Percentiles rank a stretch among this genome's conserved stretches.
These are phyloP conservation scores for Sungouiella thailandica DNA, from an alignment of 805 yeast genomes.

Conservation along the genomic window DNA sequence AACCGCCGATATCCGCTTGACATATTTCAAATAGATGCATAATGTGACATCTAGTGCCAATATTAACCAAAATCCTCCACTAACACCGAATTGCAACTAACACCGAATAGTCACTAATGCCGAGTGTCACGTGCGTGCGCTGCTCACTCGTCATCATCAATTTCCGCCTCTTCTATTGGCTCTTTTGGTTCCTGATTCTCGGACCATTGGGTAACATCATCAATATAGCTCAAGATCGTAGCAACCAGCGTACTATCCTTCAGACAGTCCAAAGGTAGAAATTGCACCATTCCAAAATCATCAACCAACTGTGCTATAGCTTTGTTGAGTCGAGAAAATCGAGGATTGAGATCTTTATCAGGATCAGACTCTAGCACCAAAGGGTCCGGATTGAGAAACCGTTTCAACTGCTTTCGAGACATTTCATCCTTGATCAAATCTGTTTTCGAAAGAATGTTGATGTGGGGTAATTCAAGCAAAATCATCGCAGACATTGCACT, in stretches of 20 bases:
- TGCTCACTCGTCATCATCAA: conserved; percentile 19
- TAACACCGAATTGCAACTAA: too few species aligned
- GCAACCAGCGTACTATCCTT: conserved; percentile 69
- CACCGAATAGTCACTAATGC: too few species aligned
- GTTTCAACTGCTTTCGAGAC: conserved; percentile 70
- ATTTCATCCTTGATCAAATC: conserved; percentile 81
- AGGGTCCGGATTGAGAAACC: conserved; percentile 90
- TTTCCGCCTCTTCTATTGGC: conserved; percentile 51
- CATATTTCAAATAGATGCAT: too few species aligned
- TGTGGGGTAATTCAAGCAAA: conserved; percentile 88
- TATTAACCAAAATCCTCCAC: too few species aligned
- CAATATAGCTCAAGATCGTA: conserved; percentile 84
- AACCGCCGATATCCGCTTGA: too few species aligned
- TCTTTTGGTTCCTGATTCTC: conserved; percentile 96
- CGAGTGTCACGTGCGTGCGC: too few species aligned
- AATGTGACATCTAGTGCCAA: too few species aligned
- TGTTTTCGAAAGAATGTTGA: conserved; percentile 80
- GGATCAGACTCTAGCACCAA: conserved; percentile 44
- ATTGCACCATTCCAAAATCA: conserved; percentile 98
- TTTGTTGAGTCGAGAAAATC: conserved; percentile 65
- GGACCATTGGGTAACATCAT: conserved; percentile 97
- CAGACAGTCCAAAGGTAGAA: conserved; percentile 75
- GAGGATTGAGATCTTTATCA: conserved; percentile 35
- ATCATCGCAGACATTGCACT: conserved; percentile 99
- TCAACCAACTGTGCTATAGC: conserved; percentile 88